These are phyloP conservation scores for Salix viminalis DNA, from an alignment of 345 rosid species.

Conservation along the genomic window DNA sequence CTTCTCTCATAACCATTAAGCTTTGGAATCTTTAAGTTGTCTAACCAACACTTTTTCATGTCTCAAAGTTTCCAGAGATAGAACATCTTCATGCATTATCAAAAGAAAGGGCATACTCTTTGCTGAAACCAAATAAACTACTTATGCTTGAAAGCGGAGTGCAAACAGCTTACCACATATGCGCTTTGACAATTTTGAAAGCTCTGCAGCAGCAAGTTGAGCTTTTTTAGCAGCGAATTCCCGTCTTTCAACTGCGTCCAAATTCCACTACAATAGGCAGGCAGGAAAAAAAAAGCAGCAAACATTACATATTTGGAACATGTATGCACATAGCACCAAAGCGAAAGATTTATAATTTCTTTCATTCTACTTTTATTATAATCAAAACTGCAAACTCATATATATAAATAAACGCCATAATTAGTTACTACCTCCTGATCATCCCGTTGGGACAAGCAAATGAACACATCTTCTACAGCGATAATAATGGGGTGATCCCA, in stretches of 20 bases:
- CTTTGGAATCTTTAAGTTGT: no score
- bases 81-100: not conserved
- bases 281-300: not conserved
- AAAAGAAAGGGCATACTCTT: not conserved
- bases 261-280: conserved; percentile 53
- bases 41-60: no score
- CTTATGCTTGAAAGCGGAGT: not conserved
- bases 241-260: conserved; percentile 71
- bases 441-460: conserved; percentile 60
- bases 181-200: conserved; percentile 69
- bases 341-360: no score
- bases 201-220: conserved; percentile 90
- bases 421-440: conserved; percentile 57
- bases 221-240: conserved; percentile 88
- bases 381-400: not conserved
- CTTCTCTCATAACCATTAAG: no score
- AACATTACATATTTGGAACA: not conserved
- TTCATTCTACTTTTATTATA: not conserved
- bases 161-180: conserved; percentile 56
- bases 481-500: conserved; percentile 67
- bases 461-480: conserved; percentile 67
- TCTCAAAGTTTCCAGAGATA: no score
- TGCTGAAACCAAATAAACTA: not conserved
- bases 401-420: not conserved
- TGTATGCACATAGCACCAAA: not conserved